Evolutionary conservation across 163 green algal species (phyloP).

Genomic region (Trebouxia gelatinosa): DNA sequence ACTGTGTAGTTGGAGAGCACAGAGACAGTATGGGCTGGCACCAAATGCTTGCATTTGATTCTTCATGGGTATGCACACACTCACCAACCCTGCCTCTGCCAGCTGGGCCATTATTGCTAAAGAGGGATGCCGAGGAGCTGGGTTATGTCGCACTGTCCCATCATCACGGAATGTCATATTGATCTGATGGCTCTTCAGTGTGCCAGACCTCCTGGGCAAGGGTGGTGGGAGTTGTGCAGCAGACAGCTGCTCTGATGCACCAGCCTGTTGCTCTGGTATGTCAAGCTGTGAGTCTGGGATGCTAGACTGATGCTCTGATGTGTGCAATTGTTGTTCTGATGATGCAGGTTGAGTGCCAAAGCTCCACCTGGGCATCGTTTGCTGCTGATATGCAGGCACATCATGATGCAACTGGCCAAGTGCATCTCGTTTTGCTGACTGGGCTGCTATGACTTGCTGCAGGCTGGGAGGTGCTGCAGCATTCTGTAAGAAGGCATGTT

Average conservation of each 20-base stretch:
- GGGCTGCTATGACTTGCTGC: conserved; percentile 37
- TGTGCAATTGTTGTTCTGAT: neutral
- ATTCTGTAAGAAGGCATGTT: conserved; percentile 61
- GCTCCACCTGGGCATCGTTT: conserved; percentile 55
- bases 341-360: conserved; percentile 36
- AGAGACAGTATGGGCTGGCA: no score
- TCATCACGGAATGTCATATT: conserved; percentile 28
- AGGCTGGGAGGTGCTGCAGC: conserved; percentile 33
- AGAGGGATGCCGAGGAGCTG: neutral
- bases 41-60: no score
- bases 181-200: conserved; percentile 29
- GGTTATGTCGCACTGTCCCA: conserved; percentile 12
- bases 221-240: neutral
- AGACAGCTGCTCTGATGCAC: neutral
- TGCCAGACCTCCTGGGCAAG: neutral
- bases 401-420: conserved; percentile 24
- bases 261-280: neutral
- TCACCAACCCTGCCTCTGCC: conserved; percentile 23
- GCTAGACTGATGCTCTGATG: neutral
- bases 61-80: no score
- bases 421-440: conserved; percentile 28
- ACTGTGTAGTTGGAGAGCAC: no score
- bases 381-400: conserved; percentile 19
- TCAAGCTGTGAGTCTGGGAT: neutral
- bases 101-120: conserved; percentile 18